Evolutionary conservation across 257 asterid species (phyloP), one percentile per base, ranked within the genome.

Genomic region (Ehretia macrophylla): DNA sequence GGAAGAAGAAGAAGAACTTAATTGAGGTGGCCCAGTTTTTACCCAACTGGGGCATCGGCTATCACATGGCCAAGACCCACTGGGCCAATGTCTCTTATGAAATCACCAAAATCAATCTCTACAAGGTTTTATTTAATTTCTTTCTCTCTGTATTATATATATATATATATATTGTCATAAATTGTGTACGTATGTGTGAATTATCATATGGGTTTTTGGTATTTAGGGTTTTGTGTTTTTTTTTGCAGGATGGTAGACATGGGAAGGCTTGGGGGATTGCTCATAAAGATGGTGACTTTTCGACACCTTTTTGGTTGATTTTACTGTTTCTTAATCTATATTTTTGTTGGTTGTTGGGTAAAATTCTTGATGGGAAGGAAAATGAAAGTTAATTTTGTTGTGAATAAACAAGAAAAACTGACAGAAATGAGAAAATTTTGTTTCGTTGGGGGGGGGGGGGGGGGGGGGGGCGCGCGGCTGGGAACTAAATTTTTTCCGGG

Each of bases 181-280:
- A 58, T 57, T 21, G 47, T 13, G 11, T 3, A 17, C 11, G 27
- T 5, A 23, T 52, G 0, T 8, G n/a, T 27, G 8, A 23, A 0
- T 17, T 21, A 19, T 4, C 8, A 51, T 17, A 17, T 21, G 9
- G n/a, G 37, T 11, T 14, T 66, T 48, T 42, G 60, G 61, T 55
- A 55, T 60, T 55, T 64, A 52, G 55, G 54, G 52, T 52, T 21
- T 68, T 54, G 14, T 52, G 58, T 51, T 10, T 51, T 42, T 39
- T 71, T 76, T 71, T 67, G 85, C 83, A 91, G 98, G 89, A 89
- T 55, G 97, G 99, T 56, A 81, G 83, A 54, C 99, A 92, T 51
- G 97, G 97, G 65, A 92, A 88, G 77, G 99, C 99, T 72, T 92
- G 99, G 99, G 97, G 99, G 46, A 56, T 86, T 49, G 99, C 86